Conservation (phyloP, 768 basidiomycete genomes). For the Tephrocybe rancida region DNA sequence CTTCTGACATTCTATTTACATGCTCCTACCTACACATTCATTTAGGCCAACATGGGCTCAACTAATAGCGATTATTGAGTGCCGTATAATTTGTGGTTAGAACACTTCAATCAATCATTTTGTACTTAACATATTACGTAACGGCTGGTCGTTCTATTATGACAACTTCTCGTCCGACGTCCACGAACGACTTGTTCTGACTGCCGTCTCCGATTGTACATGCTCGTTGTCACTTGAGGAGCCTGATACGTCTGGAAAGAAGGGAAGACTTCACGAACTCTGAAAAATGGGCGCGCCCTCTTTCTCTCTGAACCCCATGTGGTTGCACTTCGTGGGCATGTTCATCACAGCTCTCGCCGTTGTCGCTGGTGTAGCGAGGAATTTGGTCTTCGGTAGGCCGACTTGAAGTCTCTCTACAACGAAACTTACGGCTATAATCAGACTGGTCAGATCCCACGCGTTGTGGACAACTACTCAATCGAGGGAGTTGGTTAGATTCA, state of each 20-base stretch:
- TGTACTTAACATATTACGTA: too few relatives aligned
- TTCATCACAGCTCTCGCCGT: slow-evolving; percentile 36
- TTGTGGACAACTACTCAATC: slow-evolving; percentile 70
- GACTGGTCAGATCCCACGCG: slow-evolving; percentile 75
- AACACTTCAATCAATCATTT: too few relatives aligned
- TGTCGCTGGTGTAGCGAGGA: slow-evolving; percentile 41
- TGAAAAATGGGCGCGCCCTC: slow-evolving; percentile 12
- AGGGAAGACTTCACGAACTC: neutral
- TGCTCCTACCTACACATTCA: too few relatives aligned
- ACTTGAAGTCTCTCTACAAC: neutral
- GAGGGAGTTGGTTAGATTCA: slow-evolving; percentile 79
- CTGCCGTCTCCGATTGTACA: neutral
- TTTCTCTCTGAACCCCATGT: slow-evolving; percentile 37
- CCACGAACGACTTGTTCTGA: neutral
- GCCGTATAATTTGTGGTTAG: too few relatives aligned
- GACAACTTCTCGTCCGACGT: too few relatives aligned
- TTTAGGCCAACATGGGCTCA: too few relatives aligned
- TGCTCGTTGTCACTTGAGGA: neutral
- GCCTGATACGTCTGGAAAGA: neutral
- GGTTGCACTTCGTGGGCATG: slow-evolving; percentile 46
- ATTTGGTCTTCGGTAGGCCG: slow-evolving; percentile 25
- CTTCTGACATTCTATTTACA: too few relatives aligned
- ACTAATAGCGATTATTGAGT: too few relatives aligned
- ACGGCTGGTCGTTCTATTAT: too few relatives aligned
- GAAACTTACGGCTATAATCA: slow-evolving; percentile 25